These are phyloP conservation scores for Aureobasidium sp. DNA, from an alignment of 2,329 filamentous ascomycete species.

Conservation along the genomic window DNA sequence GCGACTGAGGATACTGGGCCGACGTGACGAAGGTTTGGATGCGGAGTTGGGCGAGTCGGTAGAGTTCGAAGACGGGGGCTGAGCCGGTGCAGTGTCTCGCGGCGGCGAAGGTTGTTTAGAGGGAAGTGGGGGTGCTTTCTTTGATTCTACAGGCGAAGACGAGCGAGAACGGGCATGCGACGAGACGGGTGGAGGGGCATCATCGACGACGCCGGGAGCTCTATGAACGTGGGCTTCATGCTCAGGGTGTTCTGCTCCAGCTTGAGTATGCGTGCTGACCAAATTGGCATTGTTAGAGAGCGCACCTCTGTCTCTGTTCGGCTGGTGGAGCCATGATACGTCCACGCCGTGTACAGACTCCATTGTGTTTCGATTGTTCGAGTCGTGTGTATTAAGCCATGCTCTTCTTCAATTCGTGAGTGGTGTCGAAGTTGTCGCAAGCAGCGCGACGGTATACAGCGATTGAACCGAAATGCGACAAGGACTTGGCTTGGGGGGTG, in stretches of 20 bases:
- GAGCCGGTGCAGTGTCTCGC: neutral
- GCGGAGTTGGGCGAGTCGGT: conserved; percentile 18
- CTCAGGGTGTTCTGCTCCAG: conserved; percentile 27
- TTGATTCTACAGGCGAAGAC: conserved; percentile 4
- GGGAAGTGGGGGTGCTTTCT: neutral
- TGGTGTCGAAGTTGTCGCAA: neutral
- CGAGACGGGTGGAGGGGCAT: conserved; percentile 28
- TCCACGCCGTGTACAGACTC: conserved; percentile 62
- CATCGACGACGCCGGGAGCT: conserved; percentile 26
- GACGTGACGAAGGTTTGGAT: conserved; percentile 16
- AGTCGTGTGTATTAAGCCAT: neutral
- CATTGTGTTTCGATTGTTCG: neutral
- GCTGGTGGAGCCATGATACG: conserved; percentile 85
- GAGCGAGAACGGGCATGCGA: conserved; percentile 25
- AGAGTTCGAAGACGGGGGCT: conserved; percentile 10
- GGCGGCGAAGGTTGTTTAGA: neutral
- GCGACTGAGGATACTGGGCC: conserved; percentile 36
- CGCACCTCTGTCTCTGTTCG: conserved; percentile 58
- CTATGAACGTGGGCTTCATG: conserved; percentile 23
- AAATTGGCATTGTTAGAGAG: conserved; percentile 11
- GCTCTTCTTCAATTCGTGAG: neutral
- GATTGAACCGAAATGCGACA: neutral
- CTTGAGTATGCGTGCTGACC: conserved; percentile 17
- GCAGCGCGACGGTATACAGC: neutral
- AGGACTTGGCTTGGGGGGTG: neutral